phyloP scores from a whole-genome alignment of 1,139 yeast species.

The Magnusiomyces tetraspermus region DNA sequence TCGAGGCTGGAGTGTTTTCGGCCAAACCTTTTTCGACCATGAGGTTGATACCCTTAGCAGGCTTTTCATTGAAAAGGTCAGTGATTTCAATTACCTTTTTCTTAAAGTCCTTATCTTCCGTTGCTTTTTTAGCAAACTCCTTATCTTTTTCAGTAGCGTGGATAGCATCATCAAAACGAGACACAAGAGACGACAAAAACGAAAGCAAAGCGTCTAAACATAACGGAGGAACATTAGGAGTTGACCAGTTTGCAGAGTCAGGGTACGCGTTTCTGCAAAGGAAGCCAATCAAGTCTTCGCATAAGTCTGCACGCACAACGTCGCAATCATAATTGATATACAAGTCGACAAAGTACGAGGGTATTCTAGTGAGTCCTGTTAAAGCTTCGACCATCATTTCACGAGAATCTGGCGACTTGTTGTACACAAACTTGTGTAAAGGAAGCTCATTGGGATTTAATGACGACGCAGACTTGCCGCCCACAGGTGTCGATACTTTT shows the following conservation, averaged over 20 bases:
- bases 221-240: slow-evolving; percentile 85
- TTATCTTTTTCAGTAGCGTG: slow-evolving; percentile 13
- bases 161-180: slow-evolving; percentile 35
- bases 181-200: slow-evolving; percentile 57
- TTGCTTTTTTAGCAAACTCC: slow-evolving; percentile 17
- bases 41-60: slow-evolving; percentile 61
- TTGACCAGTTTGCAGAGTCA: slow-evolving; percentile 63
- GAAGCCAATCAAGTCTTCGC: slow-evolving; percentile 59
- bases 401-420: slow-evolving; percentile 42
- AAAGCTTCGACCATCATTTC: slow-evolving; percentile 79
- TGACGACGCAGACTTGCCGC: slow-evolving; percentile 15
- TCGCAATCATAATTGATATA: slow-evolving; percentile 88
- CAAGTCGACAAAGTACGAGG: slow-evolving; percentile 63
- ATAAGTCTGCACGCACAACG: slow-evolving; percentile 72
- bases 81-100: slow-evolving; percentile 70
- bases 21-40: slow-evolving; percentile 56
- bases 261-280: slow-evolving; percentile 72
- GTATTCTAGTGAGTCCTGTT: slow-evolving; percentile 68
- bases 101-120: slow-evolving; percentile 45
- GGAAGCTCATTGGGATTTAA: neutral
- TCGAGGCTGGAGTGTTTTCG: slow-evolving; percentile 46
- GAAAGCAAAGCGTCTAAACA: slow-evolving; percentile 81
- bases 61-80: slow-evolving; percentile 63
- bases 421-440: slow-evolving; percentile 16
- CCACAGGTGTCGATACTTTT: slow-evolving; percentile 14